Percentiles rank a stretch among this genome's conserved stretches.
Conservation (phyloP, 768 basidiomycete genomes). For the Tylopilus intermedius region DNA sequence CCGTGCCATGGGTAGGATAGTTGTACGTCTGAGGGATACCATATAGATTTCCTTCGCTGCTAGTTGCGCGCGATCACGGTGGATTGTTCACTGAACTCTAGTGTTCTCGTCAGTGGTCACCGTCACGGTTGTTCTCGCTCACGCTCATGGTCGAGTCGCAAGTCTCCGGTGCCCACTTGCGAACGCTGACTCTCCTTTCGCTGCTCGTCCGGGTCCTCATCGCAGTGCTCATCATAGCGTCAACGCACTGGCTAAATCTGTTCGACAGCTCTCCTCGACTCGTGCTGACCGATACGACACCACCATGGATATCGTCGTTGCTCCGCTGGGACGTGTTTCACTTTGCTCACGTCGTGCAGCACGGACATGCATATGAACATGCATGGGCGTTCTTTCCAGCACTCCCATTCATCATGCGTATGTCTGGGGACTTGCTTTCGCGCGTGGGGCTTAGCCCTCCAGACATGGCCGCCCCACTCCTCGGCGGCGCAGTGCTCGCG, state of each 20-base stretch:
- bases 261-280: conserved; percentile 29
- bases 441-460: neutral
- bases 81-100: too few relatives aligned
- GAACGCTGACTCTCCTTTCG: conserved; percentile 20
- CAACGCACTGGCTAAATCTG: conserved; percentile 17
- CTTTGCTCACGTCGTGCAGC: conserved; percentile 62
- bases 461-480: conserved; percentile 28
- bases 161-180: conserved; percentile 11
- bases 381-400: conserved; percentile 87
- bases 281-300: conserved; percentile 4
- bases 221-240: conserved; percentile 16
- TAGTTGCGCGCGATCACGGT: too few relatives aligned
- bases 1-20: too few relatives aligned
- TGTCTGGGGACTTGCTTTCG: conserved; percentile 25
- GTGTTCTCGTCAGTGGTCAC: too few relatives aligned
- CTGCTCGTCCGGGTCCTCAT: conserved; percentile 19
- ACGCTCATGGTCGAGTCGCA: neutral
- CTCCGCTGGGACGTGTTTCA: conserved; percentile 90
- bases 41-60: too few relatives aligned
- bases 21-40: too few relatives aligned
- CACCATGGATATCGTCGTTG: conserved; percentile 29
- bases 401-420: conserved; percentile 50
- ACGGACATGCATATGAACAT: conserved; percentile 65
- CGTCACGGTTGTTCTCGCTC: too few relatives aligned
- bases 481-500: conserved; percentile 35